Evolutionary conservation across 2,329 filamentous ascomycete genomes (phyloP), one percentile per base, ranked within the genome.

Genomic region (Aureobasidium sp.): DNA sequence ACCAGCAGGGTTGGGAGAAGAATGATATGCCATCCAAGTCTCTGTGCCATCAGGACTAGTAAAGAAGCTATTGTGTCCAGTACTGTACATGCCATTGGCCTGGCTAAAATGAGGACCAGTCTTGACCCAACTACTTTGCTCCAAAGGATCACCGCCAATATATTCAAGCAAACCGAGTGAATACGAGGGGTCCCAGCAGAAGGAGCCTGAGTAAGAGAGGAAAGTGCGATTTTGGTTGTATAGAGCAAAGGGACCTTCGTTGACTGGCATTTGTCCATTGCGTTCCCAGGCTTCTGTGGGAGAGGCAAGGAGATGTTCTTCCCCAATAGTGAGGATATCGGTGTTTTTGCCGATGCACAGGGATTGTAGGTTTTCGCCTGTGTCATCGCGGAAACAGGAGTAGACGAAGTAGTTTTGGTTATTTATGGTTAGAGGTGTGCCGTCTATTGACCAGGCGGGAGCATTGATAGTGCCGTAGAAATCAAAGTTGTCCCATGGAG

Each of bases 11-110:
- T 76, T 79, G 1, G 74, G 72, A 0, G 81, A 83, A 0, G 82
- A 82, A 64, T 85, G 81, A 69, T 82, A 85, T 0, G 81, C 78
- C 59, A 80, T 82, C 78, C 78, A 85, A 2, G 77, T 79, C 69
- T 84, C 76, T 0, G 72, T 77, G 3, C 76, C 80, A 63, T 84
- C 80, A 0, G 82, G 81, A 63, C 80, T 83, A 30, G 70, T 72
- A 71, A 85, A 84, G 75, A 85, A 85, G 3, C 79, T 81, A 65
- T 84, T 84, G 64, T 84, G 81, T 0, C 81, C 82, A 0, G 81
- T 80, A 14, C 82, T 81, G 54, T 80, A 84, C 67, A 83, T 82
- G 3, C 81, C 81, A 63, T 84, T 83, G 2, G 77, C 81, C 44
- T 75, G 78, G 25, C 74, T 77, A 37, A 85, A 77, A 2, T 81